phyloP scores from a whole-genome alignment of 805 yeast species.

The Barnettozyma sp. region DNA sequence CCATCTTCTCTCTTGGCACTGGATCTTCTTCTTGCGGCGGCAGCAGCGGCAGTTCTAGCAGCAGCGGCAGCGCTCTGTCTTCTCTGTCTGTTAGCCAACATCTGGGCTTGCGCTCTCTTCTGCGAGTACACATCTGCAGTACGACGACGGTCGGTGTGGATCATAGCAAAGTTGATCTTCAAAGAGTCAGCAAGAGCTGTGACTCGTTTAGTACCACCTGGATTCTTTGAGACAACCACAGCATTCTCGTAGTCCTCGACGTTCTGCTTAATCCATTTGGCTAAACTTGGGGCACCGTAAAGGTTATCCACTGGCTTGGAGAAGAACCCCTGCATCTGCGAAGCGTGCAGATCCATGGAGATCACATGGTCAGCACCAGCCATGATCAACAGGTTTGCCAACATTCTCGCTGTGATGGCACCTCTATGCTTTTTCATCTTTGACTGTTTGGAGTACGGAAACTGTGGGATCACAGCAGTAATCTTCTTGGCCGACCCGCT shows the following conservation, averaged over 20 bases:
- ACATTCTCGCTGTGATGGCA: constrained; percentile 96
- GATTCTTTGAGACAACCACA: constrained; percentile 97
- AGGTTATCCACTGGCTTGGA: constrained; percentile 95
- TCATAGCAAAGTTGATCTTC: constrained; percentile 96
- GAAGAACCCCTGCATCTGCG: constrained; percentile 99
- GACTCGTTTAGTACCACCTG: constrained; percentile 98
- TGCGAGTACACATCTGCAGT: constrained; percentile 53
- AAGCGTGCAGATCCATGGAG: constrained; percentile 92
- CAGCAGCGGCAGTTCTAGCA: constrained; percentile 30
- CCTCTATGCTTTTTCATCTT: constrained; percentile 99
- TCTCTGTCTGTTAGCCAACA: constrained; percentile 26
- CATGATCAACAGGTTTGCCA: constrained; percentile 90
- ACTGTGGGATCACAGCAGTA: constrained; percentile 93
- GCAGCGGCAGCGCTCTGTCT: constrained; percentile 37
- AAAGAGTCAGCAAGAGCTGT: constrained; percentile 96
- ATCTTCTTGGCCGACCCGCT: constrained; percentile 98
- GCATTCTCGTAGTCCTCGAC: constrained; percentile 80
- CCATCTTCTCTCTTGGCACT: constrained; percentile 38
- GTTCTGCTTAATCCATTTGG: constrained; percentile 91
- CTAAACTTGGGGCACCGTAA: constrained; percentile 93
- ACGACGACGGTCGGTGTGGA: constrained; percentile 95
- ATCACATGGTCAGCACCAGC: constrained; percentile 99
- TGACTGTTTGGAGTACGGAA: constrained; percentile 94
- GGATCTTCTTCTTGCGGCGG: constrained; percentile 35
- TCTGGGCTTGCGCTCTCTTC: constrained; percentile 25